Evolutionary conservation across 352 stramenopile genomes (phyloP).

Genomic region (Pythium rishiriense): DNA sequence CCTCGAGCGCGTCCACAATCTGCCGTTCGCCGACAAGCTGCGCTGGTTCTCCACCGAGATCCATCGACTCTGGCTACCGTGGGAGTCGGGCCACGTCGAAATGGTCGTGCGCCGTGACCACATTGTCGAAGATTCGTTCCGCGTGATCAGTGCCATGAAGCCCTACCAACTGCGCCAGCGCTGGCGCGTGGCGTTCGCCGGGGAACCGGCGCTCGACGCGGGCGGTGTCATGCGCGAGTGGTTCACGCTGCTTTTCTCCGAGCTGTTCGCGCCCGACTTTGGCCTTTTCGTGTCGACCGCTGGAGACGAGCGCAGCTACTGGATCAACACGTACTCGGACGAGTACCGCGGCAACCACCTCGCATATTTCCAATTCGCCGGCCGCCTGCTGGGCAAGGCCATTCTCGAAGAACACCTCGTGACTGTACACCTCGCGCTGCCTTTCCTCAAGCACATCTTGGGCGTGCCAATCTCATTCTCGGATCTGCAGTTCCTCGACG

Average conservation of each 20-base stretch:
- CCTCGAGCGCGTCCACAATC: conserved; percentile 75
- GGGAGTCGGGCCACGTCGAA: conserved; percentile 78
- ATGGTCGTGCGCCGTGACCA: conserved; percentile 78
- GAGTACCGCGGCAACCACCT: conserved; percentile 61
- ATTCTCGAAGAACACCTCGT: conserved; percentile 86
- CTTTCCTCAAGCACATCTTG: conserved; percentile 89
- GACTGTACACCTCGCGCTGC: conserved; percentile 73
- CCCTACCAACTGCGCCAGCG: conserved; percentile 80
- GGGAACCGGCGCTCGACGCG: conserved; percentile 83
- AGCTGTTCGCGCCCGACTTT: conserved; percentile 79
- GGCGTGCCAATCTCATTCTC: conserved; percentile 87
- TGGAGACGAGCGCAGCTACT: conserved; percentile 79
- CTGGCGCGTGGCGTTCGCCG: conserved; percentile 84
- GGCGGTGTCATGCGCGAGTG: conserved; percentile 90
- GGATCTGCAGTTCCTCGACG: conserved; percentile 89
- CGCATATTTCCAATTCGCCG: conserved; percentile 78
- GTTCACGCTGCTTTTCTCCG: conserved; percentile 83
- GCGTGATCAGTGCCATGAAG: conserved; percentile 78
- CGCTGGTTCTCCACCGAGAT: conserved; percentile 86
- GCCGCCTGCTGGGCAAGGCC: conserved; percentile 84
- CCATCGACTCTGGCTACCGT: conserved; percentile 77
- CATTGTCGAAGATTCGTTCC: conserved; percentile 87
- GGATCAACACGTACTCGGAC: conserved; percentile 78
- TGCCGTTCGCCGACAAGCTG: conserved; percentile 77
- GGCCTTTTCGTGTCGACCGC: conserved; percentile 78